Evolutionary conservation across 148 eudicot genomes (phyloP), one percentile per base, ranked within the genome.

Genomic region (Fagopyrum tataricum): DNA sequence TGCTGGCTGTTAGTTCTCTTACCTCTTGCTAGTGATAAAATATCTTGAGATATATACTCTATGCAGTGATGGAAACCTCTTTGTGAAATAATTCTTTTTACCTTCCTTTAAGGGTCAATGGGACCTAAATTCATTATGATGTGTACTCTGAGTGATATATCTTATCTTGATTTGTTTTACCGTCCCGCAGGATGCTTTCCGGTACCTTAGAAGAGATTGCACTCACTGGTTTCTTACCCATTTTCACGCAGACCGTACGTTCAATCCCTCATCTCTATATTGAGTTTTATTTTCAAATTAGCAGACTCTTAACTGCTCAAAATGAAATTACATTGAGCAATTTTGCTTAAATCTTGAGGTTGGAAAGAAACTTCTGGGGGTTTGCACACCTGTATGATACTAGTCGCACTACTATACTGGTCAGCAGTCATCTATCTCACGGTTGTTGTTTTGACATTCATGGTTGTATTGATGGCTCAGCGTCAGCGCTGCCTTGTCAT

Each of bases 231-330:
- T 94, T 84, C 89, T 94, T 67, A 87, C 91, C 75, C 98, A 94
- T 87, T 94, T 94, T 74, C 97, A 94, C 80, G 42, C 84, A 48
- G 98, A 94, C 70, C 98, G 98, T 91, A 87, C 88, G 97, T 87
- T 74, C 74, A 40, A 8, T 43, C 62, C 7, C 23, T 58, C 15
- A 23, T 10, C 39, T 23, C 66, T 23, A 59, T 39, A 24, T 24
- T 23, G 40, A 24, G 15, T 24, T 23, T 59, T 14, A 59, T 23
- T 58, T 58, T 59, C 23, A 15, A 24, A 39, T 2, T 24, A 59
- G 14, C 39, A 23, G 24, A 21, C 26, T 23, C 66, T 24, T 24
- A 59, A 23, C 66, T 46, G 49, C 13, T 59, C 10, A 24, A 59
- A 59, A 11, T 24, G 66, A 3, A 59, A 59, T 31, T 31, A 31